Percentiles rank a stretch among this genome's conserved stretches.
Conservation (phyloP, 139 green algal species). For the Haematococcus lacustris region DNA sequence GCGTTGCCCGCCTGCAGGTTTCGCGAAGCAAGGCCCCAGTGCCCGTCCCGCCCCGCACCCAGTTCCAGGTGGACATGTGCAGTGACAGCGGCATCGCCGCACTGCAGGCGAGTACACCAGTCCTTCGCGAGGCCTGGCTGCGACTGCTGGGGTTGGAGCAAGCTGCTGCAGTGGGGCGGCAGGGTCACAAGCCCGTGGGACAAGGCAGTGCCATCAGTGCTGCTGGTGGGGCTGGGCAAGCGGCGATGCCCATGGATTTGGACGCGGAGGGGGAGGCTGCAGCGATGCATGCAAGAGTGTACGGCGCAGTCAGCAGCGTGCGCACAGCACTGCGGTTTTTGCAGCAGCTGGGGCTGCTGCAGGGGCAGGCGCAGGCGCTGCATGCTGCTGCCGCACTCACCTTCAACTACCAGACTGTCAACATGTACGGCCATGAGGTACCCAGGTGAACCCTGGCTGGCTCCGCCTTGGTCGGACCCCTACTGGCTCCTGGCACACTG, state of each 20-base stretch:
- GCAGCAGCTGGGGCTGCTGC: constrained; percentile 8
- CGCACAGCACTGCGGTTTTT: background rate
- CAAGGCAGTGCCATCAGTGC: too few relatives aligned
- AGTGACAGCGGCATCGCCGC: background rate
- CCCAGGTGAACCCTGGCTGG: constrained; percentile 1
- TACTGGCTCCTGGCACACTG: too few relatives aligned
- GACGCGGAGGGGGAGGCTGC: too few relatives aligned
- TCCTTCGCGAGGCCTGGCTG: background rate
- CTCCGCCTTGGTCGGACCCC: too few relatives aligned
- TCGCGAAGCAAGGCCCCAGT: constrained; percentile 3
- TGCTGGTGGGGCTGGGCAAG: too few relatives aligned
- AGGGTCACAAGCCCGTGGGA: too few relatives aligned
- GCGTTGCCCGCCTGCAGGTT: constrained; percentile 6
- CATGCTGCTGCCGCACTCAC: constrained; percentile 5
- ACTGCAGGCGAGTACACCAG: background rate
- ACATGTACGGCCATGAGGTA: constrained; percentile 2
- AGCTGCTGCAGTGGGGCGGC: too few relatives aligned
- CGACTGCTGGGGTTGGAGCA: too few relatives aligned
- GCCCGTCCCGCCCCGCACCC: background rate
- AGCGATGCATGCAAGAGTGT: too few relatives aligned
- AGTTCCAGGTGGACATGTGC: constrained; percentile 12
- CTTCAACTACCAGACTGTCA: constrained; percentile 14
- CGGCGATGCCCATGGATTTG: too few relatives aligned
- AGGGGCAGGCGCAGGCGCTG: background rate
- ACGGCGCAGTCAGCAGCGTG: background rate